Evolutionary conservation across 768 basidiomycete genomes (phyloP), one percentile per base, ranked within the genome.

Genomic region (Chiua virens): DNA sequence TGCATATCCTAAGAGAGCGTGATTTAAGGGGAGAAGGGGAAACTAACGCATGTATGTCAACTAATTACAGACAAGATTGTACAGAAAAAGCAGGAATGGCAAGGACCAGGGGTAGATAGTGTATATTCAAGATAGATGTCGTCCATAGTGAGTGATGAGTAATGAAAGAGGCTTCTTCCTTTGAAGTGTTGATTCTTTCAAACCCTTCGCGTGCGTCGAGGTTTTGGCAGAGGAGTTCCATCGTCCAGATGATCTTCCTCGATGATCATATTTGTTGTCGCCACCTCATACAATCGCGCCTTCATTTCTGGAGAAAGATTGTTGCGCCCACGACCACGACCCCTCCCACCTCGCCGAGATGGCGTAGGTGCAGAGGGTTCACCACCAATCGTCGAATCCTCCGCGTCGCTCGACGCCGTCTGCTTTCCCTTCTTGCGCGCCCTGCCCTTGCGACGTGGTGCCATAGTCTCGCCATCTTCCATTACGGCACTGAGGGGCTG

Each of bases 131-230:
- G 20, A n/a, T 39, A 47, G 28, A 54, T 49, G 18, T 30, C 25
- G 18, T 10, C 18, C 20, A 20, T 38, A 52, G 45, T 21, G 35
- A 40, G 27, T 39, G 46, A 42, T 10, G 42, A 27, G 35, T 23
- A 44, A 32, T 51, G 43, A 11, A 49, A 47, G 32, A 30, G 49
- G 23, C n/a, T 28, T 39, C 37, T 44, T 28, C 35, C 32, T 3
- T 50, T 21, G 13, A 10, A 4, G 32, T 11, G 18, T 22, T 8
- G 42, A 37, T 32, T 36, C 5, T n/a, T 52, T 34, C 21, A 66
- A 27, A 25, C 53, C 41, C 20, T 48, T 18, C 60, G 62, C 54
- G 71, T 75, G 59, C 74, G 64, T 47, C 75, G 64, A 4, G 66
- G 68, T 25, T 42, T 51, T 3, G 65, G 51, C 9, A 64, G 53